Conservation (phyloP, 306 rosid genomes). For the Malus sylvestris region DNA sequence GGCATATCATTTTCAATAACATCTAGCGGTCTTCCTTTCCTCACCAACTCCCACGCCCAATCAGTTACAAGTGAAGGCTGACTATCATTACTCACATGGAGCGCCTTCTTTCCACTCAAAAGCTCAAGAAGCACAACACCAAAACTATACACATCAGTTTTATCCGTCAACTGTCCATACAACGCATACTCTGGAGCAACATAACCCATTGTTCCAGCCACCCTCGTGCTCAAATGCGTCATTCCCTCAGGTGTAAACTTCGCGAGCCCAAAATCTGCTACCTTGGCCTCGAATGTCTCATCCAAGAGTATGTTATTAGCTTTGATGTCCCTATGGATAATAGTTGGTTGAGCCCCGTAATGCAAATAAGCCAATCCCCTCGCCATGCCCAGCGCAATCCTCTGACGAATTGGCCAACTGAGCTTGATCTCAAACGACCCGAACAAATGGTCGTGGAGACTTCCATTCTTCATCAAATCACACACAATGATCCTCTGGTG, state of each 20-base stretch:
- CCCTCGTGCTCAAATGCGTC: constrained; percentile 94
- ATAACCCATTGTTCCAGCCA: constrained; percentile 96
- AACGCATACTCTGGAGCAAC: constrained; percentile 95
- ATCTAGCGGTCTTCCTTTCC: constrained; percentile 57
- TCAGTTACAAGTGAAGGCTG: constrained; percentile 67
- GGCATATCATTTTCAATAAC: constrained; percentile 75
- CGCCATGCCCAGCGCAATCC: constrained; percentile 78
- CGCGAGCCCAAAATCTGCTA: constrained; percentile 91
- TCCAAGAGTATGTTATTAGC: constrained; percentile 88
- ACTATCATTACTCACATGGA: constrained; percentile 33
- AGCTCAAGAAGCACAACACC: constrained; percentile 94
- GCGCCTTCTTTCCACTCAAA: constrained; percentile 89
- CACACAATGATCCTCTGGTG: constrained; percentile 94
- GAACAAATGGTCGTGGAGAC: constrained; percentile 83
- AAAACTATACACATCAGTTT: constrained; percentile 82
- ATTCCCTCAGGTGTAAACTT: constrained; percentile 84
- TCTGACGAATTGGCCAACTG: constrained; percentile 75
- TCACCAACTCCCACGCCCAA: constrained; percentile 87
- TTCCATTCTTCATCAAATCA: constrained; percentile 89
- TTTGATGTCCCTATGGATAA: constrained; percentile 88
- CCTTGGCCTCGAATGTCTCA: constrained; percentile 71
- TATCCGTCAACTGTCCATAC: constrained; percentile 88
- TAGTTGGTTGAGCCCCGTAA: constrained; percentile 86
- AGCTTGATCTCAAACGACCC: constrained; percentile 45
- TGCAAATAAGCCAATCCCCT: constrained; percentile 92